Evolutionary conservation across 164 flowering plant species (phyloP).

Genomic region (Liriodendron chinense): DNA sequence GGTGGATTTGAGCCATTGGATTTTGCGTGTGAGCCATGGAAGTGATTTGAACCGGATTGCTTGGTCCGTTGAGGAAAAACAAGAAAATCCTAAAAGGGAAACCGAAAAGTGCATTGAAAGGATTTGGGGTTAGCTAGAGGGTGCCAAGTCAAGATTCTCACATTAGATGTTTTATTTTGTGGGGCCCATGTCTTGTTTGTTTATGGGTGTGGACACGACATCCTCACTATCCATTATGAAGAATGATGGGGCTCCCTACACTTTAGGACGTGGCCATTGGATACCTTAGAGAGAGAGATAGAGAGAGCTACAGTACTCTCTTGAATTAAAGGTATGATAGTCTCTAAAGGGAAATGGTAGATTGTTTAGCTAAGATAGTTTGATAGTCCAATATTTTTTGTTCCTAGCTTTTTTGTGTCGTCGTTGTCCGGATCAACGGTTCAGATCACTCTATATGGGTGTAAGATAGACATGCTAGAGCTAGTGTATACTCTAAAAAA

Average conservation of each 20-base stretch:
- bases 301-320: neutral
- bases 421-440: too few relatives aligned
- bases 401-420: too few relatives aligned
- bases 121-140: constrained; percentile 7
- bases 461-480: too few relatives aligned
- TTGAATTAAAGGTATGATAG: neutral
- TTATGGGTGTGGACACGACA: constrained; percentile 7
- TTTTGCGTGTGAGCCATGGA: constrained; percentile 6
- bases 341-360: too few relatives aligned
- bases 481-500: too few relatives aligned
- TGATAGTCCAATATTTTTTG: too few relatives aligned
- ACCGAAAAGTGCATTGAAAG: constrained; percentile 4
- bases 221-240: constrained; percentile 14
- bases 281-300: constrained; percentile 10
- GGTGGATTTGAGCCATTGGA: constrained; percentile 5
- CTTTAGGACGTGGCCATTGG: constrained; percentile 21
- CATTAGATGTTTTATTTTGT: constrained; percentile 23
- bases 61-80: constrained; percentile 9
- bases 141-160: constrained; percentile 53
- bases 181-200: constrained; percentile 21
- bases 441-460: too few relatives aligned
- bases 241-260: constrained; percentile 19
- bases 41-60: constrained; percentile 2
- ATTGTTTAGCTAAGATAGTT: too few relatives aligned
- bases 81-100: neutral